Evolutionary conservation across 2,329 filamentous ascomycete genomes (phyloP).

Genomic region (Cladobotryum mycophilum): DNA sequence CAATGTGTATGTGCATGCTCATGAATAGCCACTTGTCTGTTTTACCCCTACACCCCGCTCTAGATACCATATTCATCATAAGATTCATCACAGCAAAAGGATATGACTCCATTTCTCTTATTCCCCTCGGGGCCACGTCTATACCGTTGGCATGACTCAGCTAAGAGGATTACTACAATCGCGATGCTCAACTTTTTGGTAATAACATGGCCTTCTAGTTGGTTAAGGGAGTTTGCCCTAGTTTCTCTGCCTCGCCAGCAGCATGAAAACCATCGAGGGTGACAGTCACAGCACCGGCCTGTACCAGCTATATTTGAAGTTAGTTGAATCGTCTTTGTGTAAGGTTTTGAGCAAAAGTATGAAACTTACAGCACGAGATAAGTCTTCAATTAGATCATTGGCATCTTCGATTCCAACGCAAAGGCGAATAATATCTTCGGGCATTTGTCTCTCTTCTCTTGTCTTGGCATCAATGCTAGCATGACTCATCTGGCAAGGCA

Average conservation of each 20-base stretch:
- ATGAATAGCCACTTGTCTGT: no score
- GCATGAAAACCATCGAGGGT: slow-evolving; percentile 79
- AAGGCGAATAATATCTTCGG: slow-evolving; percentile 90
- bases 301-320: slow-evolving; percentile 65
- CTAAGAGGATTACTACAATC: no score
- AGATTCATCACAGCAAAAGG: no score
- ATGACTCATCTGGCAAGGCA: slow-evolving; percentile 99
- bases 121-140: no score
- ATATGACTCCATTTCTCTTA: no score
- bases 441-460: slow-evolving; percentile 79
- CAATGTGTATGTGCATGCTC: no score
- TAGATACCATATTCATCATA: no score
- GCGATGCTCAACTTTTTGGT: no score
- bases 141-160: no score
- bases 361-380: slow-evolving; percentile 75
- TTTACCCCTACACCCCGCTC: no score
- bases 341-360: background rate
- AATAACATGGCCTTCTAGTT: background rate
- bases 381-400: slow-evolving; percentile 86
- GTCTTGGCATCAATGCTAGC: slow-evolving; percentile 97
- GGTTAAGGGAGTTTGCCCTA: slow-evolving; percentile 5
- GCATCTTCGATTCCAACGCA: slow-evolving; percentile 96
- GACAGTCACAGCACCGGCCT: slow-evolving; percentile 87
- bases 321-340: background rate
- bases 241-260: slow-evolving; percentile 26